phyloP scores from a whole-genome alignment of 2,329 filamentous ascomycete species.

The Madurella fahalii region DNA sequence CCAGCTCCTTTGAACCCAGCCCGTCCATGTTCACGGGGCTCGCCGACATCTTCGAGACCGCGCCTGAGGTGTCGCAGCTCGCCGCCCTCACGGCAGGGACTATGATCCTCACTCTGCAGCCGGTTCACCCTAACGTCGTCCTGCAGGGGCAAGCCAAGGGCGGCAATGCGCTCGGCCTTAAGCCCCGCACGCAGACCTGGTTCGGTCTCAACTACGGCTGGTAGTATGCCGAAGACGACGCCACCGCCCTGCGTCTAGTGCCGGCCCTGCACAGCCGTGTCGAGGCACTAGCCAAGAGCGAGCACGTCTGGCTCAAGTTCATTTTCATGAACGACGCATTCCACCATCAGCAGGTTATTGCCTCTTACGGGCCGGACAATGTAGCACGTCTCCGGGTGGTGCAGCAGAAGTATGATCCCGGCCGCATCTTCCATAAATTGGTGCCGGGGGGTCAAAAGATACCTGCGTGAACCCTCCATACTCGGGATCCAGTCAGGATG shows the following conservation, averaged over 20 bases:
- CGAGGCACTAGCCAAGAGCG: background rate
- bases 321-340: conserved; percentile 2
- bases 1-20: background rate
- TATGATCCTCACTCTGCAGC: conserved; percentile 6
- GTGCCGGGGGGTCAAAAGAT: background rate
- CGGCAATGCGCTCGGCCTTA: conserved; percentile 8
- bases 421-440: background rate
- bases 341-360: background rate
- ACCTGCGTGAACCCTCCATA: background rate
- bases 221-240: background rate
- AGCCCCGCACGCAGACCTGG: conserved; percentile 1
- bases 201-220: background rate
- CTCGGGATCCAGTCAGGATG: too few species aligned
- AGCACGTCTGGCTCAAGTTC: background rate
- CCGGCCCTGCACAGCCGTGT: background rate
- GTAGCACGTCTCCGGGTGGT: background rate
- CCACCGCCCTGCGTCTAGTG: background rate
- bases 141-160: background rate
- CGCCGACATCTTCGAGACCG: background rate
- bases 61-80: background rate
- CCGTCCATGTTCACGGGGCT: background rate
- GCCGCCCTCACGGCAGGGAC: background rate
- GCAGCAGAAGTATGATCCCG: background rate
- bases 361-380: background rate
- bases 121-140: background rate